Evolutionary conservation across 352 stramenopile genomes (phyloP).

Genomic region (Pelagophyceae sp.): DNA sequence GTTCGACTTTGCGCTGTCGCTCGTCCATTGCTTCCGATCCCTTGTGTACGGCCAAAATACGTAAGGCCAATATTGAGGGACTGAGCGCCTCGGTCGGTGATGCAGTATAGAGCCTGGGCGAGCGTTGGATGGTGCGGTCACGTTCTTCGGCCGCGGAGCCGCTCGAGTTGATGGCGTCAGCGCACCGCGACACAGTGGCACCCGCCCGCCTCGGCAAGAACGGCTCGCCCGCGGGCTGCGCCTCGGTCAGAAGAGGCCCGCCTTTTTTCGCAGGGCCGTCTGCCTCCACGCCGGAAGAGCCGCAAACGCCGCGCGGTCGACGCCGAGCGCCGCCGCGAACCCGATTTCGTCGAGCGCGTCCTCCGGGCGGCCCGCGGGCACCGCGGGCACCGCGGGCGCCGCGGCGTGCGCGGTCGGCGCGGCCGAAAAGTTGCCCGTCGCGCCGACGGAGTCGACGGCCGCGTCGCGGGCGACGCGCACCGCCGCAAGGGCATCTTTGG

Average conservation of each 20-base stretch:
- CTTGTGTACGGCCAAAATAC: not conserved
- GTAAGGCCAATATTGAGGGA: too few species aligned
- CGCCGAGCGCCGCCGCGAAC: conserved; percentile 27
- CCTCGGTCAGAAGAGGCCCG: conserved; percentile 30
- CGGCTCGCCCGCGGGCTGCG: too few species aligned
- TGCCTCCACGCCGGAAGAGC: conserved; percentile 28
- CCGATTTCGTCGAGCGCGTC: conserved; percentile 14
- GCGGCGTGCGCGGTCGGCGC: too few species aligned
- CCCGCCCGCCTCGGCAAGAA: too few species aligned
- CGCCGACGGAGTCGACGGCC: not conserved
- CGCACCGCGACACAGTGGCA: too few species aligned
- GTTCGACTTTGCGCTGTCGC: not conserved
- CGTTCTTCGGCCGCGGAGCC: too few species aligned
- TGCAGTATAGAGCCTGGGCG: too few species aligned
- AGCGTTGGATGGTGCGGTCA: too few species aligned
- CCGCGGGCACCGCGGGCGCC: not conserved
- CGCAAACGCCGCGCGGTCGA: conserved; percentile 23
- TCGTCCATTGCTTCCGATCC: not conserved
- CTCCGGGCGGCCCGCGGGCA: not conserved
- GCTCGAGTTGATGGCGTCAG: too few species aligned
- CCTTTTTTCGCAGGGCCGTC: conserved; percentile 24
- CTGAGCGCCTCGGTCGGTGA: too few species aligned
- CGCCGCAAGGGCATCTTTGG: not conserved
- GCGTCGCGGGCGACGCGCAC: not conserved
- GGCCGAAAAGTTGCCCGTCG: not conserved